These are phyloP conservation scores for Sporothrix pseudoabietina DNA, from an alignment of 2,329 filamentous ascomycete species.

Conservation along the genomic window DNA sequence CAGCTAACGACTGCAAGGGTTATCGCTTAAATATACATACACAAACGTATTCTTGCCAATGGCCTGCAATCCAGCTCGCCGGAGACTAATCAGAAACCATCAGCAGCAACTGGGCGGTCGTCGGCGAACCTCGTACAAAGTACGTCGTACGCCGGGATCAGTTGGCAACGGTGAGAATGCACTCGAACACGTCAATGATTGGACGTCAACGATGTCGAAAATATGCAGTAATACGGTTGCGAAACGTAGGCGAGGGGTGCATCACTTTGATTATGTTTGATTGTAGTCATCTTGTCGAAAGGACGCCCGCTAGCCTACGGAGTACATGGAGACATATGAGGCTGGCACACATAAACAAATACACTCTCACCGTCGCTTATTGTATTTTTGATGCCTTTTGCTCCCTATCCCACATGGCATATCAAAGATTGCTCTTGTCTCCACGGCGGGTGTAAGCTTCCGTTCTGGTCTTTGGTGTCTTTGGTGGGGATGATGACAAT, in stretches of 20 bases:
- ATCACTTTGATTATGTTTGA: background rate
- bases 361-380: background rate
- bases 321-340: background rate
- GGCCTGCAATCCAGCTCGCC: too few species aligned
- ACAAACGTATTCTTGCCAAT: too few species aligned
- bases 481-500: background rate
- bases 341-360: background rate
- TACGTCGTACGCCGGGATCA: background rate
- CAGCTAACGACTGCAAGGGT: too few species aligned
- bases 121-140: background rate
- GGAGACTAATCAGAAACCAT: background rate
- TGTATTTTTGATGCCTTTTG: background rate
- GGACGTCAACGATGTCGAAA: background rate
- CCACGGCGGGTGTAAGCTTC: background rate
- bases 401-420: background rate
- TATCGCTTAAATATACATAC: too few species aligned
- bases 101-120: background rate
- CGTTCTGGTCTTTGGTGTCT: background rate
- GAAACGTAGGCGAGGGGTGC: background rate
- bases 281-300: background rate
- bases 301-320: background rate
- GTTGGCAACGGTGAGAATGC: background rate
- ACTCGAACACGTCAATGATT: background rate
- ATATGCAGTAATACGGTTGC: background rate
- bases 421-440: background rate